Evolutionary conservation across 1,284 basidiomycete genomes (phyloP), one percentile per base, ranked within the genome.

Genomic region (Ustilago trichophora): DNA sequence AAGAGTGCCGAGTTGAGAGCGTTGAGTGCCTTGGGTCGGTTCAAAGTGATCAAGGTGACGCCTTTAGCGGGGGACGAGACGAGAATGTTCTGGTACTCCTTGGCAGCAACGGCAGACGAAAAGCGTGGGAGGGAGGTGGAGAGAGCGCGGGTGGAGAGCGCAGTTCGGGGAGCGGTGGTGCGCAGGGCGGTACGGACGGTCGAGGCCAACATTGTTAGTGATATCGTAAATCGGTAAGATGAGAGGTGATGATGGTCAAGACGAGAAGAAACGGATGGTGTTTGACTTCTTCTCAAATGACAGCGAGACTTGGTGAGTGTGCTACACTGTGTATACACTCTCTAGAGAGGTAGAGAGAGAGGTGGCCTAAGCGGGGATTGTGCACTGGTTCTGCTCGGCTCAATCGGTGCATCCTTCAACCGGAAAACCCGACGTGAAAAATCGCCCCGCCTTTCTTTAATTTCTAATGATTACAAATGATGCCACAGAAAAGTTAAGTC

Each of bases 11-110:
- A 82, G 71, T 82, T 83, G 65, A 84, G 81, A 5, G 83, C 83
- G 82, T 98, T 98, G 75, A 98, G 86, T 21, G 92, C 92, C 80
- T 96, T 97, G 44, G 96, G 95, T 52, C 95, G 87, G 85, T 99
- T 97, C 78, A 99, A 87, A 13, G 91, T 92, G 82, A 99, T 88
- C 72, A 97, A 89, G 9, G 88, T 86, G 46, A 98, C 93, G 45
- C 87, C 87, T 21, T 88, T 86, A 54, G 88, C 86, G 7, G 91
- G 91, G 49, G 85, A 85, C 6, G 90, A 88, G 29, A 89, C 86
- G 58, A 93, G 84, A 82, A 94, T 90, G 82, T 89, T 86, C 69
- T 88, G 85, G 83, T 90, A 80, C 11, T 53, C 53, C 34, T 49
- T 53, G 10, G 55, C 34, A 2, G 50, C 43, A 1, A 68, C 25